Evolutionary conservation across 768 basidiomycete species (phyloP), one percentile per base, ranked within the genome.

Genomic region (Basidioascus undulatus): DNA sequence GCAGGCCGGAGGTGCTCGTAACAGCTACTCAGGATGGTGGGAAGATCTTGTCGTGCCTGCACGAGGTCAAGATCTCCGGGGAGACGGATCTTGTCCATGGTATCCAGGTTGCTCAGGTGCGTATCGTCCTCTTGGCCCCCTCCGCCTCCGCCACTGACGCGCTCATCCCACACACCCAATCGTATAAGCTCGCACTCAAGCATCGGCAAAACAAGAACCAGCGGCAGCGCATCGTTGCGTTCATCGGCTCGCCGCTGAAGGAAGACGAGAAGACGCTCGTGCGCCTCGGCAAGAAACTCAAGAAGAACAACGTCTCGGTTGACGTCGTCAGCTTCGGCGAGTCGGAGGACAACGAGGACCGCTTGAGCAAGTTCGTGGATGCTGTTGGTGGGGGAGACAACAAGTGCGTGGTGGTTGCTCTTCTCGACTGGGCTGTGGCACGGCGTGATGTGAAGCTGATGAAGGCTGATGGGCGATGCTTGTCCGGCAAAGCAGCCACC

Each of bases 161-260:
- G 4, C 27, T 23, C 36, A 20, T 8, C 4, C 15, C 15, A 3
- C 1, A 25, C 18, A 12, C 19, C 18, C 25, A 21, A 18, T 5
- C 30, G 11, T 12, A 2, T 21, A 6, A 20, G 56, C 73, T 98
- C 38, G 87, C 92, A 0, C 67, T 98, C 36, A 98, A 98, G 58
- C 92, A 98, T 57, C 67, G 92, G 43, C 83, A 87, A 60, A 94
- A 96, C 67, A 96, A 96, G 71, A 94, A 86, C 53, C 74, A 89
- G 24, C 76, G 87, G 18, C 92, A 98, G 53, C 73, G 92, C 31
- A 80, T 98, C 51, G 72, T 98, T 54, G 79, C 83, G 33, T 92
- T 96, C 50, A 75, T 86, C 40, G 86, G 74, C 13, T 87, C 82
- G 4, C 92, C 92, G 2, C 59, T 86, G 24, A 73, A 65, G 7